A percentile compares a stretch with the other conserved stretches of the same genome.
phyloP scores from a whole-genome alignment of 1,284 basidiomycete genomes.

The Moesziomyces globuligerus region DNA sequence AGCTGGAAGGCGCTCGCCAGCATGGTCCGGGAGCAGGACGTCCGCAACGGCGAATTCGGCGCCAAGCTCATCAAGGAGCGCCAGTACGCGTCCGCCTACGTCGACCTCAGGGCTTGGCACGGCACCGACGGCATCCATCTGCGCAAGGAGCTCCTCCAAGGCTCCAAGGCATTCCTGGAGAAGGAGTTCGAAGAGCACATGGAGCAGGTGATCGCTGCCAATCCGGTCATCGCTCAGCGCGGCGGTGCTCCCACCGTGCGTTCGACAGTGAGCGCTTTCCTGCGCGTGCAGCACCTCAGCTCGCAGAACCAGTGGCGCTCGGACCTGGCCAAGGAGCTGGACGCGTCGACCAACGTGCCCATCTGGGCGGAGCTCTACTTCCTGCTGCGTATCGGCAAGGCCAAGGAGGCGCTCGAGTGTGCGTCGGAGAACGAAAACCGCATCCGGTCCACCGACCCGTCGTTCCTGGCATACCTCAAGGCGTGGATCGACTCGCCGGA shows the following conservation, averaged over 20 bases:
- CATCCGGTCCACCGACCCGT: conserved; percentile 82
- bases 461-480: conserved; percentile 85
- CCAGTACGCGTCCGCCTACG: conserved; percentile 71
- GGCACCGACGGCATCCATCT: conserved; percentile 51
- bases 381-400: conserved; percentile 85
- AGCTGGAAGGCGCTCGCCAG: conserved; percentile 69
- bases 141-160: conserved; percentile 74
- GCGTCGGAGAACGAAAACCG: conserved; percentile 78
- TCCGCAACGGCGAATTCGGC: conserved; percentile 67
- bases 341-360: conserved; percentile 69
- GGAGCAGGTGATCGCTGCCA: conserved; percentile 83
- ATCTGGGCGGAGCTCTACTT: conserved; percentile 94
- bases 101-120: conserved; percentile 47
- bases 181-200: conserved; percentile 82
- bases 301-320: conserved; percentile 58
- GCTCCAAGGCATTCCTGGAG: conserved; percentile 79
- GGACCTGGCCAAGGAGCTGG: conserved; percentile 58
- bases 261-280: conserved; percentile 76
- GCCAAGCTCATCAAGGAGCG: conserved; percentile 67
- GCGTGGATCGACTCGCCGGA: conserved; percentile 78
- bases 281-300: conserved; percentile 59
- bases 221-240: conserved; percentile 84
- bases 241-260: conserved; percentile 90
- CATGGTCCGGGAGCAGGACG: conserved; percentile 69
- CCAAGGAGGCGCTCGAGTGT: conserved; percentile 78